Conservation (phyloP, 2,329 filamentous ascomycete genomes). For the Aspergillus ochraceus region DNA sequence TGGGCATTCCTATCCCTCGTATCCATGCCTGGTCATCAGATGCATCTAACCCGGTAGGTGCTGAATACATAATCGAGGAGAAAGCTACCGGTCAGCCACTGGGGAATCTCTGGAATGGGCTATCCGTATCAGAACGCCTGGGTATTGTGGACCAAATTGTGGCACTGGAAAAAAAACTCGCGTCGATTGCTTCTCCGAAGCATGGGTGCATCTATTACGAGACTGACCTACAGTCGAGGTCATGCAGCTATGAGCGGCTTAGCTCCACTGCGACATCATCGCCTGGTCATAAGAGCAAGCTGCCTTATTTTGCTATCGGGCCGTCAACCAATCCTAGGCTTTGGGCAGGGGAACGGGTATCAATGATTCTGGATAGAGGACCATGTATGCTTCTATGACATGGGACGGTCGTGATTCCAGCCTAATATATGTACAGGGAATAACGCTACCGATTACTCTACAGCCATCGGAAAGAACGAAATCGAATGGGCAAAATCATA, state of each 20-base stretch:
- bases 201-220: too few relatives aligned
- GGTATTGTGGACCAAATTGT: constrained; percentile 19
- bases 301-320: constrained; percentile 8
- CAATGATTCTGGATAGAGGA: constrained; percentile 13
- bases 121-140: constrained; percentile 11
- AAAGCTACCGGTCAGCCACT: constrained; percentile 30
- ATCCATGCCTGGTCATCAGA: constrained; percentile 37
- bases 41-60: constrained; percentile 36
- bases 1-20: constrained; percentile 36
- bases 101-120: constrained; percentile 30
- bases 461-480: too few relatives aligned
- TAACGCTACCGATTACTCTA: too few relatives aligned
- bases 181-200: background rate
- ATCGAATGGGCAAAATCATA: too few relatives aligned
- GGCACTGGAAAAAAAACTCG: constrained; percentile 22
- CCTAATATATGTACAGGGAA: too few relatives aligned
- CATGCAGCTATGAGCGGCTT: too few relatives aligned
- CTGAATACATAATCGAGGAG: constrained; percentile 45
- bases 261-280: too few relatives aligned
- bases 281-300: background rate
- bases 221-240: too few relatives aligned
- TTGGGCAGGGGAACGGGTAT: constrained; percentile 8
- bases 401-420: too few relatives aligned
- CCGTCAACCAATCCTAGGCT: constrained; percentile 13
- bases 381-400: constrained; percentile 11